These are phyloP conservation scores for Fonsecaea multimorphosa DNA, from an alignment of 2,329 filamentous ascomycete genomes.

Conservation along the genomic window DNA sequence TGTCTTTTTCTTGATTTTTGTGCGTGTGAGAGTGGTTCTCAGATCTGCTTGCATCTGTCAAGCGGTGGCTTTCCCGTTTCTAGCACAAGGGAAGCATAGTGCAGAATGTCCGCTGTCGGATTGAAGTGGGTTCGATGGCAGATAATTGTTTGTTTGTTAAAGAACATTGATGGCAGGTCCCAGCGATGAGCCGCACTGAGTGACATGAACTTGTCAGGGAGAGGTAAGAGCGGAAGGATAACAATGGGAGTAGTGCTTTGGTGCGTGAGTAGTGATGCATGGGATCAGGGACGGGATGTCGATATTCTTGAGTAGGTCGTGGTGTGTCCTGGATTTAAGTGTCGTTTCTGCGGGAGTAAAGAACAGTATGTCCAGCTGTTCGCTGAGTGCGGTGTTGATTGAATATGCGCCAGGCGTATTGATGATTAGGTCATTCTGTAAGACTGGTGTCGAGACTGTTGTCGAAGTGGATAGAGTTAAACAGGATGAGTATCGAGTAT, in stretches of 20 bases:
- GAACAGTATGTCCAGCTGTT: neutral
- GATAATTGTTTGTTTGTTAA: slow-evolving; percentile 4
- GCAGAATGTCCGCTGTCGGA: neutral
- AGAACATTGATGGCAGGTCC: slow-evolving; percentile 5
- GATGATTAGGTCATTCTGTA: slow-evolving; percentile 1
- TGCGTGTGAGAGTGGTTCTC: neutral
- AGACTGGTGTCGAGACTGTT: too few relatives aligned
- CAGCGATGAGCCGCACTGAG: slow-evolving; percentile 6
- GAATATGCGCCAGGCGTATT: slow-evolving; percentile 9
- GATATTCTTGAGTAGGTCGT: slow-evolving; percentile 1
- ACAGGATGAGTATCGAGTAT: slow-evolving; percentile 3
- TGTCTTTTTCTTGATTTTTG: slow-evolving; percentile 25
- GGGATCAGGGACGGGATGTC: neutral
- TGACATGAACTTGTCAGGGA: slow-evolving; percentile 12
- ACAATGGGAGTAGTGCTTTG: neutral
- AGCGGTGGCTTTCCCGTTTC: neutral
- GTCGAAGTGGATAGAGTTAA: slow-evolving; percentile 14
- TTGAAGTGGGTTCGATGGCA: slow-evolving; percentile 7
- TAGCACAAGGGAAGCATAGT: neutral
- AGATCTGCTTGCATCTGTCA: slow-evolving; percentile 23
- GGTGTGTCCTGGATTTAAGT: neutral
- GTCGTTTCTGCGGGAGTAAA: neutral
- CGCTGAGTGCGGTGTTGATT: neutral
- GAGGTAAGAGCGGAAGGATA: neutral
- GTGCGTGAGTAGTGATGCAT: neutral